These are phyloP conservation scores for Yarrowia bubula DNA, from an alignment of 805 yeast genomes.

Conservation along the genomic window DNA sequence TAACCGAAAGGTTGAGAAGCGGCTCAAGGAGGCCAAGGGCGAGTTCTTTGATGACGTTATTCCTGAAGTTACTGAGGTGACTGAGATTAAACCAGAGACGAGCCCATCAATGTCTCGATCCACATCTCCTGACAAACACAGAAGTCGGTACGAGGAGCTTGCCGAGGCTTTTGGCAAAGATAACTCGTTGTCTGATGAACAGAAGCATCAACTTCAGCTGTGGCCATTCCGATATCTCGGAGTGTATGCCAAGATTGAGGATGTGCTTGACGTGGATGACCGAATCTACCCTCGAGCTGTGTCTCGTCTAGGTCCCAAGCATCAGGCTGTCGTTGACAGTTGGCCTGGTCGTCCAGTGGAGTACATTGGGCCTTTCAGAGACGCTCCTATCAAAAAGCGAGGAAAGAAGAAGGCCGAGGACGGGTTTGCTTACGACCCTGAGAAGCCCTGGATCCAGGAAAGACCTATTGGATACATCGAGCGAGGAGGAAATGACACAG, in stretches of 20 bases:
- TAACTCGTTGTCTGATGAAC: slow-evolving; percentile 35
- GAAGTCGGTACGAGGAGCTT: slow-evolving; percentile 33
- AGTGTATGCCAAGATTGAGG: slow-evolving; percentile 68
- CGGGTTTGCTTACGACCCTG: background rate
- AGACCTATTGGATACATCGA: slow-evolving; percentile 79
- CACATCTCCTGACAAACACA: slow-evolving; percentile 9
- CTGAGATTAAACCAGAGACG: background rate
- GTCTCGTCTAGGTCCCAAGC: slow-evolving; percentile 69
- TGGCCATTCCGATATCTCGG: slow-evolving; percentile 85
- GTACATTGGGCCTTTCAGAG: slow-evolving; percentile 50
- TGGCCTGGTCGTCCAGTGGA: slow-evolving; percentile 64
- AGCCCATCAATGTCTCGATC: slow-evolving; percentile 8
- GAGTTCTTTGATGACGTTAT: slow-evolving; percentile 18
- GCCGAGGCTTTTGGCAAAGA: slow-evolving; percentile 38
- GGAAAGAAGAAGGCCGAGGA: slow-evolving; percentile 32
- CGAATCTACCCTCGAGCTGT: slow-evolving; percentile 79
- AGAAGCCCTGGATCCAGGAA: slow-evolving; percentile 65
- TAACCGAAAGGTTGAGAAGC: slow-evolving; percentile 40
- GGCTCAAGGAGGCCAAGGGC: slow-evolving; percentile 34
- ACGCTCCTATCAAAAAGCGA: slow-evolving; percentile 32
- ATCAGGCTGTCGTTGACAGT: slow-evolving; percentile 59
- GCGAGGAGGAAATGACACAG: slow-evolving; percentile 68
- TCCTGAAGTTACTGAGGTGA: slow-evolving; percentile 3
- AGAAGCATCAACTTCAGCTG: slow-evolving; percentile 35
- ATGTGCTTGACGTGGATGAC: slow-evolving; percentile 73